These are phyloP conservation scores for Geotrichum reessii DNA, from an alignment of 1,139 yeast genomes.

Conservation along the genomic window DNA sequence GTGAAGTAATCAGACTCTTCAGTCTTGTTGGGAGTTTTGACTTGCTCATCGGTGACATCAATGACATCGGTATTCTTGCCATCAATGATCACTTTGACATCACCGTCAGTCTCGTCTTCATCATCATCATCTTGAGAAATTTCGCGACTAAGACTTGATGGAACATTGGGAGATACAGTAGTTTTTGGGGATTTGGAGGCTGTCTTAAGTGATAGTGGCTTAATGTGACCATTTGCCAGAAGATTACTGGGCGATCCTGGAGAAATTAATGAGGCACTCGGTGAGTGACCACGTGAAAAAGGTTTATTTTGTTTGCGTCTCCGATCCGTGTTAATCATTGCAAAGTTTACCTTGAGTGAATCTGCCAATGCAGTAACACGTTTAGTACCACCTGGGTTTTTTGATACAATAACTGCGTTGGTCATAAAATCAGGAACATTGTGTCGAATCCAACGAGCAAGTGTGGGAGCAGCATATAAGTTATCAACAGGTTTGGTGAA, in stretches of 20 bases:
- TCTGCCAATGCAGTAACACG: slow-evolving; percentile 97
- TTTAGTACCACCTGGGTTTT: slow-evolving; percentile 98
- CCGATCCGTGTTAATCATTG: slow-evolving; percentile 98
- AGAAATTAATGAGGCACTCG: not conserved
- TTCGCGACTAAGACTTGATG: slow-evolving; percentile 13
- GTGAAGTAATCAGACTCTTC: slow-evolving; percentile 58
- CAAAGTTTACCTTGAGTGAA: slow-evolving; percentile 88
- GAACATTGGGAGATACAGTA: slow-evolving; percentile 5
- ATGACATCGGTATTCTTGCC: not conserved
- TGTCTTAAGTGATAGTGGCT: not conserved
- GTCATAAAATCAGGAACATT: slow-evolving; percentile 76
- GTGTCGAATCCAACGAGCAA: slow-evolving; percentile 93
- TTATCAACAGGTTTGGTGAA: slow-evolving; percentile 96
- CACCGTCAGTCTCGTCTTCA: slow-evolving; percentile 51
- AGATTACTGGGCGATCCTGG: not conserved
- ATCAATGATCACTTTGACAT: slow-evolving; percentile 24
- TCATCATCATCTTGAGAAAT: slow-evolving; percentile 14
- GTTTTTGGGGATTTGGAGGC: not conserved
- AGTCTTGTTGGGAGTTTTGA: slow-evolving; percentile 26
- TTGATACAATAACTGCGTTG: slow-evolving; percentile 85
- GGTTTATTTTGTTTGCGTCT: slow-evolving; percentile 63
- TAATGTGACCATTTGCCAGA: not conserved
- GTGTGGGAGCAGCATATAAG: slow-evolving; percentile 90
- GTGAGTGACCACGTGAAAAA: not conserved
- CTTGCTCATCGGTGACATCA: not conserved